phyloP scores from a whole-genome alignment of 768 basidiomycete genomes.

The Leccinum aurantiacum region DNA sequence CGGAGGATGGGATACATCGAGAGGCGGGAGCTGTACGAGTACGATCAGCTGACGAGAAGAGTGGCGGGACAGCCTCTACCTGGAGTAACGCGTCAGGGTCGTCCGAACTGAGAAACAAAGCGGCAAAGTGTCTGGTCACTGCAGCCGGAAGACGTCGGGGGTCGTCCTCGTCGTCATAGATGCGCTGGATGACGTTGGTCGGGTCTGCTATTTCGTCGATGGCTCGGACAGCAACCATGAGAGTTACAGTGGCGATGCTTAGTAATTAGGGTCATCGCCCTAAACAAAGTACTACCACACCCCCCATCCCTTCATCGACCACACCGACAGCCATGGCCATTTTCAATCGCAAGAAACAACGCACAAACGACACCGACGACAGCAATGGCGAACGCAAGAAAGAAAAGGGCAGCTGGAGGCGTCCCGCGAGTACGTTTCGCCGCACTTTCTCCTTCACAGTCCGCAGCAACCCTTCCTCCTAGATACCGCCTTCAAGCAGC shows the following conservation, averaged over 20 bases:
- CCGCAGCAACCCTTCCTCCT: conserved; percentile 12
- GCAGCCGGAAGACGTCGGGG: conserved; percentile 37
- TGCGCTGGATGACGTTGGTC: conserved; percentile 44
- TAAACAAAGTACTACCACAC: conserved; percentile 6
- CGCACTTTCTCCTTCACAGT: conserved; percentile 10
- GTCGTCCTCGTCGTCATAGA: conserved; percentile 37
- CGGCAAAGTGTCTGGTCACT: conserved; percentile 49
- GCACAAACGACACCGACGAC: conserved; percentile 36
- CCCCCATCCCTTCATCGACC: conserved; percentile 5
- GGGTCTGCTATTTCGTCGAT: conserved; percentile 53
- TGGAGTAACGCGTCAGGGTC: conserved; percentile 30
- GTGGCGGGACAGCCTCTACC: conserved; percentile 15
- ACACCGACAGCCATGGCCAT: conserved; percentile 46
- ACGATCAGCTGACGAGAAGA: background rate
- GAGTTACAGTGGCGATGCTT: conserved; percentile 9
- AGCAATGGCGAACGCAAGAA: conserved; percentile 58
- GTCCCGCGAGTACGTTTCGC: conserved; percentile 69
- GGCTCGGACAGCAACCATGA: conserved; percentile 54
- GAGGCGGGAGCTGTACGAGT: conserved; percentile 52
- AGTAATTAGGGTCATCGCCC: conserved; percentile 11
- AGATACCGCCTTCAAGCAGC: conserved; percentile 99
- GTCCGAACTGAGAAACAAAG: conserved; percentile 38
- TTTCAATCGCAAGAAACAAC: conserved; percentile 54
- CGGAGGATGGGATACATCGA: conserved; percentile 50
- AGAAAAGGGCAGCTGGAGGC: conserved; percentile 82